Evolutionary conservation across 2,329 filamentous ascomycete genomes (phyloP).

Genomic region (Calonectria pseudoturangicola): DNA sequence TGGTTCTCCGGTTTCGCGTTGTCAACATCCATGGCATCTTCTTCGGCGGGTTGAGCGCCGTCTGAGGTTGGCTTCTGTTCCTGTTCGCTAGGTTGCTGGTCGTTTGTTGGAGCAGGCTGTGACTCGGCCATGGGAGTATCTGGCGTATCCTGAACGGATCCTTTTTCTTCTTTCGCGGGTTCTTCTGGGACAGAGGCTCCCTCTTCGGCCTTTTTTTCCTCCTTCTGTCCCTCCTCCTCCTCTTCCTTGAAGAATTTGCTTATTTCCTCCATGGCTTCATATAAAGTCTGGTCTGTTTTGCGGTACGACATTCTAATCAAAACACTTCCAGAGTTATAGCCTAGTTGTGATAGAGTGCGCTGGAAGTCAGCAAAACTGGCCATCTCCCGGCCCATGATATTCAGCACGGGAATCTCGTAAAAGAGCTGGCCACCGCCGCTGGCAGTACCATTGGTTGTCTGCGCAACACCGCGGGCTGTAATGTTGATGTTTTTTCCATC

Average conservation of each 20-base stretch:
- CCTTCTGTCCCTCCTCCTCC: constrained; percentile 53
- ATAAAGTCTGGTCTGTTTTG: constrained; percentile 84
- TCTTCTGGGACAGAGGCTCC: constrained; percentile 37
- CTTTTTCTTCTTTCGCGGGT: constrained; percentile 36
- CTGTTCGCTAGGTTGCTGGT: constrained; percentile 30
- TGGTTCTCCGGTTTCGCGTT: constrained; percentile 54
- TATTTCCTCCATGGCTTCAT: constrained; percentile 90
- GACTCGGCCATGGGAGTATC: constrained; percentile 53
- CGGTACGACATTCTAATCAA: constrained; percentile 86
- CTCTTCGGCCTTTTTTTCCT: constrained; percentile 32
- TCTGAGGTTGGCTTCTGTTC: constrained; percentile 27
- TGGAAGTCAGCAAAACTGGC: constrained; percentile 87
- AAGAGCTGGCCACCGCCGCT: constrained; percentile 83
- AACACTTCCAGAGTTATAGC: constrained; percentile 88
- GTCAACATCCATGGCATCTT: constrained; percentile 50
- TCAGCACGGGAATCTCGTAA: constrained; percentile 90
- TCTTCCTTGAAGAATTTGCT: constrained; percentile 81
- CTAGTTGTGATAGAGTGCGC: constrained; percentile 90
- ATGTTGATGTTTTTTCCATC: constrained; percentile 82
- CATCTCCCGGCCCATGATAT: constrained; percentile 88
- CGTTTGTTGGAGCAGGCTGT: constrained; percentile 33
- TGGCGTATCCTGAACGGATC: constrained; percentile 35
- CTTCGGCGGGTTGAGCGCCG: constrained; percentile 46
- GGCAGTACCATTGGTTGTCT: constrained; percentile 71
- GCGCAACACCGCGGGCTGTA: constrained; percentile 86